phyloP scores from a whole-genome alignment of 305 asterid species.

The Solanum hybrid region DNA sequence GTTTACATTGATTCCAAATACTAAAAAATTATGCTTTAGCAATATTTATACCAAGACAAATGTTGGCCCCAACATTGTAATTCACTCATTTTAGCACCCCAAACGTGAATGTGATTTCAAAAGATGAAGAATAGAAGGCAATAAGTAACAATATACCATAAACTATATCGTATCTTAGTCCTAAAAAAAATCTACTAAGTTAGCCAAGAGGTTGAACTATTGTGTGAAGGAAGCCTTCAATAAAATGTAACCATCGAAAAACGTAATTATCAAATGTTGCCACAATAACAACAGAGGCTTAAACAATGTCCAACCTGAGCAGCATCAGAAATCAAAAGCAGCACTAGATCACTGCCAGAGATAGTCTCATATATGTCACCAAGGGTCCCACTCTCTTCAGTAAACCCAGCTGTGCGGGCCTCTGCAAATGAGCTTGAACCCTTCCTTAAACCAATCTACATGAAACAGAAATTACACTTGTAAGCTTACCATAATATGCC shows the following conservation, averaged over 20 bases:
- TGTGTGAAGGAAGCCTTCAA: not conserved
- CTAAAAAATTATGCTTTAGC: not conserved
- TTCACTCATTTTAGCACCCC: not conserved
- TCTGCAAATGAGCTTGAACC: constrained; percentile 88
- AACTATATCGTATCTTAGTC: not conserved
- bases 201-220: not conserved
- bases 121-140: not conserved
- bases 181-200: not conserved
- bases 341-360: constrained; percentile 81
- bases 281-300: not conserved
- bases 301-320: constrained; percentile 64
- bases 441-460: constrained; percentile 89
- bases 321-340: constrained; percentile 90
- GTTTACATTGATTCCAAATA: not conserved
- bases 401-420: constrained; percentile 81
- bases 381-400: constrained; percentile 85
- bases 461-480: constrained; percentile 4
- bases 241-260: not conserved
- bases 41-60: not conserved
- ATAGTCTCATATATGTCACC: constrained; percentile 95
- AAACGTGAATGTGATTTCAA: not conserved
- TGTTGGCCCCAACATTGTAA: not conserved
- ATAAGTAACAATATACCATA: not conserved
- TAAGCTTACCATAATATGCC: not conserved
- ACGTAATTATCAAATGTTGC: not conserved